Evolutionary conservation across 768 basidiomycete species (phyloP), one percentile per base, ranked within the genome.

Genomic region (Pleurotus cornucopiae): DNA sequence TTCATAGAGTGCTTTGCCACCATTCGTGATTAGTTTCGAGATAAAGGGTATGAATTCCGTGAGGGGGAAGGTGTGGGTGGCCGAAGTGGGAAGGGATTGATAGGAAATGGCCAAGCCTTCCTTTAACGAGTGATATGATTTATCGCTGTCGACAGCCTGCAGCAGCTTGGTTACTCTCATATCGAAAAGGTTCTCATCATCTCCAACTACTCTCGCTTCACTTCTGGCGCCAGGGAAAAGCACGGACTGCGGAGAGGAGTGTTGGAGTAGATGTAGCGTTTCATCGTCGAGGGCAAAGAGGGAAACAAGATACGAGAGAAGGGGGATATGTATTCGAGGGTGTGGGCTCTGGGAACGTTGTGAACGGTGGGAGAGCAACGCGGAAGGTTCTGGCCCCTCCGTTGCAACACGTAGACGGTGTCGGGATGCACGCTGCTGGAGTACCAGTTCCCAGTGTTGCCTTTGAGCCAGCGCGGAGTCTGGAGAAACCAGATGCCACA

Each of bases 281-380:
- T 71, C 65, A 18, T 73, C 71, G 56, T 77, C 75, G 23, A 74
- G 55, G 21, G 67, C 60, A 38, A 76, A 63, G n/a, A 75, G 52
- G 6, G 67, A 67, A 5, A 71, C 48, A 52, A 76, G 66, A 58
- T 73, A 69, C 0, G 73, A 73, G 3, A 77, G 61, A 7, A 77
- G 58, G 7, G 74, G 73, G 13, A 76, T 62, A 34, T 65, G 69
- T 30, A 71, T 65, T 37, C 64, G 68, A 12, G 69, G 67, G 44
- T 73, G 68, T 1, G 67, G 68, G 30, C 21, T 54, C n/a, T 48
- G 51, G 14, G 51, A 53, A 21, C 23, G 41, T 41, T 39, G 39
- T 14, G 39, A 12, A 20, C 34, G n/a, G 7, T 25, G 51, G 18
- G 38, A 23, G 9, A 16, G 37, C 30, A n/a, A 16, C 25, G 55